Conservation (phyloP, 768 basidiomycete genomes). For the Amanita muscaria region DNA sequence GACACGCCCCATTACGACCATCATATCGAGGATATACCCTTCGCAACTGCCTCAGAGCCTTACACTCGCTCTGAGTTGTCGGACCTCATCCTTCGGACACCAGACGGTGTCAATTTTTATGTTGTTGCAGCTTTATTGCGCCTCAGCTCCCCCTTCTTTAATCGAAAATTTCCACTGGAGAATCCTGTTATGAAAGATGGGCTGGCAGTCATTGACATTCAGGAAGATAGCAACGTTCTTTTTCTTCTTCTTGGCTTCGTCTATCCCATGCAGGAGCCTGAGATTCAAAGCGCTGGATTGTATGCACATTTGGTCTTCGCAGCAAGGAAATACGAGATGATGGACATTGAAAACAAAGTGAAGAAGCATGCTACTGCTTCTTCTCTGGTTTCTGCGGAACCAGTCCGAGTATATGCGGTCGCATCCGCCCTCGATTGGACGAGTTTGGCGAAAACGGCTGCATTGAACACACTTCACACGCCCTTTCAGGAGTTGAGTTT, state of each 20-base stretch:
- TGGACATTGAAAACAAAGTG: neutral
- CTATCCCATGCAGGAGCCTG: slow-evolving; percentile 2
- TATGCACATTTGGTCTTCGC: neutral
- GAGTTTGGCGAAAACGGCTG: neutral
- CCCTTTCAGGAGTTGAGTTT: neutral
- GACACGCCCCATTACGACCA: no score
- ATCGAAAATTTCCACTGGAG: slow-evolving; percentile 22
- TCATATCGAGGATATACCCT: no score
- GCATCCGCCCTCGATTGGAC: neutral
- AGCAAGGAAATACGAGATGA: slow-evolving; percentile 4
- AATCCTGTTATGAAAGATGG: slow-evolving; percentile 3
- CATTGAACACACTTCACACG: neutral
- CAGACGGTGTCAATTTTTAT: no score
- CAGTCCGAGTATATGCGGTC: slow-evolving; percentile 4
- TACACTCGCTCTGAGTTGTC: no score
- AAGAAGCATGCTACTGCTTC: neutral
- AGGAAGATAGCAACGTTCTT: slow-evolving; percentile 10
- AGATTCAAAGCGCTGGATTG: neutral
- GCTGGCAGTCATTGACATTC: slow-evolving; percentile 8
- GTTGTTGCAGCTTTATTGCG: neutral
- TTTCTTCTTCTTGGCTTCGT: slow-evolving; percentile 6
- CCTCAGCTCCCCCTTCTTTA: slow-evolving; percentile 9
- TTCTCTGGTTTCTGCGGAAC: neutral
- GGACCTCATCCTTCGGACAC: no score
- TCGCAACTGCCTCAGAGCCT: no score